Evolutionary conservation across 306 rosid genomes (phyloP).

Genomic region (Lathyrus oleraceus): DNA sequence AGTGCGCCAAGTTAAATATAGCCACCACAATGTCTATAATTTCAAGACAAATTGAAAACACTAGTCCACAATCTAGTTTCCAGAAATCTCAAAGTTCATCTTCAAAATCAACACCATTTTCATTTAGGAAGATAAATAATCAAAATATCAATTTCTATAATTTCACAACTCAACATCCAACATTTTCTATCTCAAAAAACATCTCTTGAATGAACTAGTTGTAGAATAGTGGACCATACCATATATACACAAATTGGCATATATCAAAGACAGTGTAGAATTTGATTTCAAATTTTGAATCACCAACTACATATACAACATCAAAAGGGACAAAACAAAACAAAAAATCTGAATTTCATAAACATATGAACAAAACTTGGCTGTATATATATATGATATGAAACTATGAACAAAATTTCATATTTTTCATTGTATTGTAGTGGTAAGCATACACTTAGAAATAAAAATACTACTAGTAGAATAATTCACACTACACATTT

Average conservation of each 20-base stretch:
- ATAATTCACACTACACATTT: slow-evolving; percentile 68
- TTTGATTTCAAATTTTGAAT: background rate
- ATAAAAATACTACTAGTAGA: slow-evolving; percentile 55
- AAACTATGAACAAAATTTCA: slow-evolving; percentile 41
- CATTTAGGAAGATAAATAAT: background rate
- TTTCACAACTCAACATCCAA: slow-evolving; percentile 27
- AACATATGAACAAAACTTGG: slow-evolving; percentile 34
- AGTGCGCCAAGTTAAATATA: too few relatives aligned
- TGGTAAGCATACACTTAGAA: slow-evolving; percentile 76
- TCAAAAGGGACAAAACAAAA: background rate
- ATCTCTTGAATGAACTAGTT: background rate
- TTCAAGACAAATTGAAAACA: background rate
- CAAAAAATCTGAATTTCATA: slow-evolving; percentile 7
- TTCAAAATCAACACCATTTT: background rate
- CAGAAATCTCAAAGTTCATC: background rate
- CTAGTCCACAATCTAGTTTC: background rate
- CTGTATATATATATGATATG: background rate
- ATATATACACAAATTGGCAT: background rate
- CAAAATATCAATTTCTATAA: slow-evolving; percentile 2
- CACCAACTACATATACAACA: background rate
- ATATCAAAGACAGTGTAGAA: background rate
- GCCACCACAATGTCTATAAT: too few relatives aligned
- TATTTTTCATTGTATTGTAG: slow-evolving; percentile 69
- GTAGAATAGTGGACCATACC: background rate
- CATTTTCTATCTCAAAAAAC: background rate